phyloP scores from a whole-genome alignment of 208 protist species.

The Acanthamoeba lenticulata region DNA sequence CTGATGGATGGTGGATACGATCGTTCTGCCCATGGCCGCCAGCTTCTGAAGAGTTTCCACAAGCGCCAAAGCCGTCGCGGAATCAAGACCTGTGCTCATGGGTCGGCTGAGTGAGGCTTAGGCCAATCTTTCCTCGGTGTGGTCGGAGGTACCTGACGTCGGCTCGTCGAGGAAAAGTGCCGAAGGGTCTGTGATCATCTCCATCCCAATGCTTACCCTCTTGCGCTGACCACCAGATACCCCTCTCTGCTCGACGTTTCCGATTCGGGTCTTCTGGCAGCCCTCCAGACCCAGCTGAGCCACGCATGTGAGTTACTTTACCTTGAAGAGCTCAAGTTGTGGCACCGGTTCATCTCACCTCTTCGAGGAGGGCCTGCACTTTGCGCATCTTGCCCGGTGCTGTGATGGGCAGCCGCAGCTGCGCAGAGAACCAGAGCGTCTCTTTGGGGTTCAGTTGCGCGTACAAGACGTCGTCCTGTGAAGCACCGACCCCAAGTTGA shows the following conservation, averaged over 20 bases:
- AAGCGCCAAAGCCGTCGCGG: slow-evolving; percentile 64
- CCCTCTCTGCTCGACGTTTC: slow-evolving; percentile 24
- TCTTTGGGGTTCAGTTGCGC: not conserved
- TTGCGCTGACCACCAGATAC: slow-evolving; percentile 71
- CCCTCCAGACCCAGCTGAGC: slow-evolving; percentile 51
- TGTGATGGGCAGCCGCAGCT: not conserved
- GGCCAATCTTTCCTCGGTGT: slow-evolving; percentile 83
- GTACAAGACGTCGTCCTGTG: not conserved
- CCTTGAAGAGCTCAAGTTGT: not conserved
- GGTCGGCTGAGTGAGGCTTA: not conserved
- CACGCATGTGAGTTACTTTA: not conserved
- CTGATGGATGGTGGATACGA: slow-evolving; percentile 95
- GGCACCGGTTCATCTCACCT: not conserved
- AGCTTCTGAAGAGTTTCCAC: slow-evolving; percentile 88
- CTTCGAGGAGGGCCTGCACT: not conserved
- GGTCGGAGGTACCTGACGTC: slow-evolving; percentile 72
- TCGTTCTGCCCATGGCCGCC: slow-evolving; percentile 86
- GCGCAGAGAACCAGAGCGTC: not conserved
- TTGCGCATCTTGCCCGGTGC: not conserved
- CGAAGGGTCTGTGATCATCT: slow-evolving; percentile 73
- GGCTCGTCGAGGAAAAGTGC: slow-evolving; percentile 77
- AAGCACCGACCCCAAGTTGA: no score
- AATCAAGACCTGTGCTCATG: not conserved
- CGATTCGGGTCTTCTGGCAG: slow-evolving; percentile 20
- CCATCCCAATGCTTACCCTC: slow-evolving; percentile 77